Evolutionary conservation across 1,139 yeast species (phyloP), one percentile per base, ranked within the genome.

Genomic region (Sugiyamaella castrensis): DNA sequence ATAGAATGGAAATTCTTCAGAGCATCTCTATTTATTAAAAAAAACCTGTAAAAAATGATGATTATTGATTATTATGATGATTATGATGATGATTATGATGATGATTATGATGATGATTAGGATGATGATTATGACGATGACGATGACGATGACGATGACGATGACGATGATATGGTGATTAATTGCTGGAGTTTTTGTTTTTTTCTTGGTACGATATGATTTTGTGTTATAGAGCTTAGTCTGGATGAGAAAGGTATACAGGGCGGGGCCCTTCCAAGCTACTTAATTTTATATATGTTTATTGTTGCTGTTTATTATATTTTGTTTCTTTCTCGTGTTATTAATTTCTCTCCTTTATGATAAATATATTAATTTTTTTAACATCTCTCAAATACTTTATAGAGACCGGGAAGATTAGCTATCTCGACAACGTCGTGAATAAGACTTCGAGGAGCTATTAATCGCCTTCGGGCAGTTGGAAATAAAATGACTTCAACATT

Each of bases 331-430:
- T 16, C 12, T 36, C 28, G 8, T 36, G 27, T 19, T 15, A 24
- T 36, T 16, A 36, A 36, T 11, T 36, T 36, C 12, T 12, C 27
- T 8, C 27, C 10, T 12, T 13, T 15, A 15, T 36, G n/a, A 24
- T 31, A 31, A 31, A 31, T 31, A 31, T 31, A 4, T 31, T 6
- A n/a, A 12, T 30, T 30, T 13, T 11, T 36, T 62, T 56, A 89
- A 63, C 98, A 92, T 62, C 98, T 74, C 69, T 92, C 99, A 71
- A 92, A 92, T 4, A 94, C 95, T 60, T 76, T 80, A 67, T 94
- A 94, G 48, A 94, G 70, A 0, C 96, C 96, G 0, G 98, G 98
- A 37, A 94, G 70, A 63, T 85, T 91, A 0, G 98, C 98, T 37
- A 94, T 80, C 64, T 92, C 96, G 1, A 87, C 77, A 5, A 89